These are phyloP conservation scores for Quillaja saponaria DNA, from an alignment of 306 rosid species.

Conservation along the genomic window DNA sequence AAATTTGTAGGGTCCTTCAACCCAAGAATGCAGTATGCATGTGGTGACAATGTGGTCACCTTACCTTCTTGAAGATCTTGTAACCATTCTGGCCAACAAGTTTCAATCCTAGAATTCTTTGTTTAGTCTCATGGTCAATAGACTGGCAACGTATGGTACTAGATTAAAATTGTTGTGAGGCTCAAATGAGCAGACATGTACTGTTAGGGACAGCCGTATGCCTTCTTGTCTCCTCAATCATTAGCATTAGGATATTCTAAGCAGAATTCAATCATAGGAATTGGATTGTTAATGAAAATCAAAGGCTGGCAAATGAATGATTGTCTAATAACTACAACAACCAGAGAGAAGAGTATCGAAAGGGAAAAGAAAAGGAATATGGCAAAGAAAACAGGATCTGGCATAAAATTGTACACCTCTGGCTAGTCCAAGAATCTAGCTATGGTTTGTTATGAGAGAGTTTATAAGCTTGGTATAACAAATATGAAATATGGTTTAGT, in stretches of 20 bases:
- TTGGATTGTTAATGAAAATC: slow-evolving; percentile 11
- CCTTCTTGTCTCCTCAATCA: slow-evolving; percentile 34
- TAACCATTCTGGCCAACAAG: slow-evolving; percentile 27
- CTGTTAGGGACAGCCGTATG: neutral
- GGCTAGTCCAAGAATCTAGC: slow-evolving; percentile 25
- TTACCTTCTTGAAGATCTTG: slow-evolving; percentile 2
- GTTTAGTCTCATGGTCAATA: slow-evolving; percentile 24
- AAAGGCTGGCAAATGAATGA: slow-evolving; percentile 33
- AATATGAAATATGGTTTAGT: neutral
- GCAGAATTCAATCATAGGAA: slow-evolving; percentile 9
- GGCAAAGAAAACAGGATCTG: slow-evolving; percentile 37
- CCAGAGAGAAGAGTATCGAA: neutral
- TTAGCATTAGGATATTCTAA: slow-evolving; percentile 7
- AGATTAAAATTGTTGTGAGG: slow-evolving; percentile 19
- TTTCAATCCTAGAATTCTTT: slow-evolving; percentile 18
- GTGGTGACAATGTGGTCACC: neutral
- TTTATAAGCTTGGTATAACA: neutral
- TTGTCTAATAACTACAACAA: slow-evolving; percentile 9
- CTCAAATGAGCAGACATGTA: slow-evolving; percentile 3
- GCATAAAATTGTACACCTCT: slow-evolving; percentile 17
- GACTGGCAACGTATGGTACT: slow-evolving; percentile 14
- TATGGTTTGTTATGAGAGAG: slow-evolving; percentile 22
- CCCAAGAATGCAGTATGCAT: slow-evolving; percentile 25
- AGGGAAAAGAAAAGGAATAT: slow-evolving; percentile 6
- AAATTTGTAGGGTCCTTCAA: slow-evolving; percentile 25